Percentiles rank a stretch among this genome's conserved stretches.
These are phyloP conservation scores for Aspergillus floridensis DNA, from an alignment of 2,329 filamentous ascomycete species.

Conservation along the genomic window DNA sequence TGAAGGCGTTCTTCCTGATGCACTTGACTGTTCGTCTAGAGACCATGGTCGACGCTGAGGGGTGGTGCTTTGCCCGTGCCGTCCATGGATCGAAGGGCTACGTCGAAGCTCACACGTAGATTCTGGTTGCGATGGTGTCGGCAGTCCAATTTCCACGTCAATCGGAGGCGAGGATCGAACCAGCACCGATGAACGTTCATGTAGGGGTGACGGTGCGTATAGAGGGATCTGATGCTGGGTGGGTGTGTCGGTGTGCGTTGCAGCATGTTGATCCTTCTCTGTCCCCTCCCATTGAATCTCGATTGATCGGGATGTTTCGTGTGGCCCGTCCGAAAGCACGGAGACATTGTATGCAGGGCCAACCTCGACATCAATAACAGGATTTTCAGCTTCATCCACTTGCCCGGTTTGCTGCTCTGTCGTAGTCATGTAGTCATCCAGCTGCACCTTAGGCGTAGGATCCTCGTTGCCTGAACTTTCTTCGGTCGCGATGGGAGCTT, in stretches of 20 bases:
- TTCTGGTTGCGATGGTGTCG: slow-evolving; percentile 10
- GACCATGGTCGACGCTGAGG: slow-evolving; percentile 27
- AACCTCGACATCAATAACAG: slow-evolving; percentile 12
- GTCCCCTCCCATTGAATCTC: slow-evolving; percentile 8
- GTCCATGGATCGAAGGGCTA: slow-evolving; percentile 39
- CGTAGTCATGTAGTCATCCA: slow-evolving; percentile 10
- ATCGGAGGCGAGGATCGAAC: slow-evolving; percentile 42
- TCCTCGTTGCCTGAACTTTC: slow-evolving; percentile 46
- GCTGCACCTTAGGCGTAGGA: slow-evolving; percentile 22
- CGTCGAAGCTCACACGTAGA: slow-evolving; percentile 31
- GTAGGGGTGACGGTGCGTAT: slow-evolving; percentile 17
- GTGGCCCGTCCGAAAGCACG: slow-evolving; percentile 8
- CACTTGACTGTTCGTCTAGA: slow-evolving; percentile 28
- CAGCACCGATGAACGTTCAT: slow-evolving; percentile 47
- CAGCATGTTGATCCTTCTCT: slow-evolving; percentile 1
- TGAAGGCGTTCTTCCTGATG: slow-evolving; percentile 21
- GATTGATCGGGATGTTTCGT: slow-evolving; percentile 1
- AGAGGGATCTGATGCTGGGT: slow-evolving; percentile 16
- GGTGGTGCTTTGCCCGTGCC: slow-evolving; percentile 21
- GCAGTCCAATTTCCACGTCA: slow-evolving; percentile 18
- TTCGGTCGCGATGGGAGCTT: slow-evolving; percentile 40
- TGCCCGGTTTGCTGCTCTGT: slow-evolving; percentile 6
- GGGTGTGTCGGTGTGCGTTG: slow-evolving; percentile 5
- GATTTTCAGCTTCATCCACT: slow-evolving; percentile 8
- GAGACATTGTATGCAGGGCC: slow-evolving; percentile 21